A percentile compares a stretch with the other conserved stretches of the same genome.
phyloP scores from a whole-genome alignment of 1,284 basidiomycete species.

The Pholiota adiposa region DNA sequence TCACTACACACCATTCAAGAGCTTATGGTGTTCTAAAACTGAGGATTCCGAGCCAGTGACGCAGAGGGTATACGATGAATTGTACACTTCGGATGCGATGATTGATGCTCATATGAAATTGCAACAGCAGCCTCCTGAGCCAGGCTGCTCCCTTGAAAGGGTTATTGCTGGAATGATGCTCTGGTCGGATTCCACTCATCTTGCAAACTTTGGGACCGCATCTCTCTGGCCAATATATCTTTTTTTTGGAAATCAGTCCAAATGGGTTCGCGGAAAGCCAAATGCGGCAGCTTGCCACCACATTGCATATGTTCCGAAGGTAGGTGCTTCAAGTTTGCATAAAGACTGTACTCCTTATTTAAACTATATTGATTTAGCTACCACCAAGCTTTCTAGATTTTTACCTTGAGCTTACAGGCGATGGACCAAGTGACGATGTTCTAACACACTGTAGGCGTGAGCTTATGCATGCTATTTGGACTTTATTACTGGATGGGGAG shows the following conservation, averaged over 20 bases:
- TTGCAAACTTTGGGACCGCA: conserved; percentile 18
- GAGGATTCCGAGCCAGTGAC: neutral
- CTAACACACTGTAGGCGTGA: conserved; percentile 22
- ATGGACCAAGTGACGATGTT: conserved; percentile 10
- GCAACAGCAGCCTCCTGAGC: conserved; percentile 6
- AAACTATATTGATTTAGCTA: conserved; percentile 16
- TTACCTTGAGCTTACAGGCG: conserved; percentile 14
- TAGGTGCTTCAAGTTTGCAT: neutral
- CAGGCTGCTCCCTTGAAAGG: conserved; percentile 19
- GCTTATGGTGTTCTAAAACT: conserved; percentile 17
- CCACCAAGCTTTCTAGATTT: conserved; percentile 22
- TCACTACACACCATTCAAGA: conserved; percentile 27
- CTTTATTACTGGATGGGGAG: conserved; percentile 22
- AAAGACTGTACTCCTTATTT: neutral
- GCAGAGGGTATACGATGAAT: conserved; percentile 29
- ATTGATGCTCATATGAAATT: conserved; percentile 27
- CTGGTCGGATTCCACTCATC: conserved; percentile 20
- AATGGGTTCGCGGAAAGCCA: conserved; percentile 11
- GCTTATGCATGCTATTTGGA: conserved; percentile 25
- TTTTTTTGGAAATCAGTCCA: conserved; percentile 18
- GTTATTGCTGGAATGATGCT: conserved; percentile 13
- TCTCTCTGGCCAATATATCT: conserved; percentile 20
- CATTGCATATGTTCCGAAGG: conserved; percentile 15
- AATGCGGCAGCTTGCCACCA: conserved; percentile 8
- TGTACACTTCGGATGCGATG: conserved; percentile 33